Conservation (phyloP, 805 yeast genomes). For the Metschnikowia arizonensis region DNA sequence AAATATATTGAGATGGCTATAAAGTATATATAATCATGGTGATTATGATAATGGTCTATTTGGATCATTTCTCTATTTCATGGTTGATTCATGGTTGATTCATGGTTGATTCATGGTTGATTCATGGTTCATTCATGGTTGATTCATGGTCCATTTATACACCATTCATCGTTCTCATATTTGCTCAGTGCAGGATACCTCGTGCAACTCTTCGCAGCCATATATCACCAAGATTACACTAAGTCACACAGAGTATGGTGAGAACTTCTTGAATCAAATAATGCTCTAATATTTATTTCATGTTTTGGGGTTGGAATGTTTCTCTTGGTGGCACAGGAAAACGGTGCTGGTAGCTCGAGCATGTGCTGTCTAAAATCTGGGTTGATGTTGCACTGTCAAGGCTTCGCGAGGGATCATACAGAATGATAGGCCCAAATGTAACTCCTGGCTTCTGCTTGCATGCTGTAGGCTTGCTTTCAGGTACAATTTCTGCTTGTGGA, state of each 20-base stretch:
- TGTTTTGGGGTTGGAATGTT: slow-evolving; percentile 34
- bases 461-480: background rate
- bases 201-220: slow-evolving; percentile 7
- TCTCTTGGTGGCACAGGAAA: slow-evolving; percentile 33
- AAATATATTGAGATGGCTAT: too few species aligned
- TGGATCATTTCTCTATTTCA: too few species aligned
- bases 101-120: too few species aligned
- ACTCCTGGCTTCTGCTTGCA: slow-evolving; percentile 12
- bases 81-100: too few species aligned
- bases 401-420: slow-evolving; percentile 37
- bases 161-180: too few species aligned
- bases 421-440: slow-evolving; percentile 39
- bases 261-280: too few species aligned
- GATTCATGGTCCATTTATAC: too few species aligned
- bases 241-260: too few species aligned
- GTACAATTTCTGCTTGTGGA: background rate
- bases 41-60: too few species aligned
- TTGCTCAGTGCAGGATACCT: background rate
- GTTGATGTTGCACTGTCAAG: slow-evolving; percentile 3
- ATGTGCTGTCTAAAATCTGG: slow-evolving; percentile 10
- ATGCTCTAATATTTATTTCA: background rate
- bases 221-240: too few species aligned
- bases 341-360: slow-evolving; percentile 7
- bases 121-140: too few species aligned
- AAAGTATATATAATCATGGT: too few species aligned